Conservation (phyloP, 1,284 basidiomycete species). For the Pterula multifida region DNA sequence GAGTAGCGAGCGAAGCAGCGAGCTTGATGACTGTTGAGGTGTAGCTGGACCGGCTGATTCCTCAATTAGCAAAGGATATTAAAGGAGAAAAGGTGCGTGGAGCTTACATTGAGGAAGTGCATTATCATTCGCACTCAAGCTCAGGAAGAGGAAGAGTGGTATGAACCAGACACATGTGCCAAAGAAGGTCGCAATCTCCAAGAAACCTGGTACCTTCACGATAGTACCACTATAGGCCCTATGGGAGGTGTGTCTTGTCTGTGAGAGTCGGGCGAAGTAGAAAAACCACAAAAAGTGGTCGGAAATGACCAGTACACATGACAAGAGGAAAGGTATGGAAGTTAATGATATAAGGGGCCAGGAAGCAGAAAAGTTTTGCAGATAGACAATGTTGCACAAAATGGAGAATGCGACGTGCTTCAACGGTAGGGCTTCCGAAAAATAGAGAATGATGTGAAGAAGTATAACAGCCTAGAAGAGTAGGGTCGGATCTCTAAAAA, state of each 20-base stretch:
- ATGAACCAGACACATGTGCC: conserved; percentile 88
- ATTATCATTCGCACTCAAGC: conserved; percentile 90
- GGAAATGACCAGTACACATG: conserved; percentile 69
- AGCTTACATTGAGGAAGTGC: conserved; percentile 49
- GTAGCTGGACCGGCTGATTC: neutral
- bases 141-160: conserved; percentile 85
- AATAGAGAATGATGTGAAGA: conserved; percentile 68
- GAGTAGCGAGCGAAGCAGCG: neutral
- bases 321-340: conserved; percentile 72
- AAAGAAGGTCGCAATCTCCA: conserved; percentile 89
- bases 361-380: conserved; percentile 77
- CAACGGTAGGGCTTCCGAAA: conserved; percentile 71
- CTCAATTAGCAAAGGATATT: neutral
- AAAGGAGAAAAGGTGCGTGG: neutral
- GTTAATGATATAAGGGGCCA: conserved; percentile 90
- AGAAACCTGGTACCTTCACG: conserved; percentile 49
- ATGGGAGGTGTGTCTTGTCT: conserved; percentile 26
- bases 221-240: conserved; percentile 29
- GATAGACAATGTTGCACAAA: conserved; percentile 74
- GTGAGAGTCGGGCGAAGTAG: conserved; percentile 67
- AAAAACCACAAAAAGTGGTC: conserved; percentile 96
- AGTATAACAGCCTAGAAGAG: conserved; percentile 55
- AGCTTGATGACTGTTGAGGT: neutral
- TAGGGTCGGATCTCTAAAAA: conserved; percentile 5
- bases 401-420: conserved; percentile 69